Evolutionary conservation across 129 eudicot species (phyloP).

Genomic region (Pittosporum tobira): DNA sequence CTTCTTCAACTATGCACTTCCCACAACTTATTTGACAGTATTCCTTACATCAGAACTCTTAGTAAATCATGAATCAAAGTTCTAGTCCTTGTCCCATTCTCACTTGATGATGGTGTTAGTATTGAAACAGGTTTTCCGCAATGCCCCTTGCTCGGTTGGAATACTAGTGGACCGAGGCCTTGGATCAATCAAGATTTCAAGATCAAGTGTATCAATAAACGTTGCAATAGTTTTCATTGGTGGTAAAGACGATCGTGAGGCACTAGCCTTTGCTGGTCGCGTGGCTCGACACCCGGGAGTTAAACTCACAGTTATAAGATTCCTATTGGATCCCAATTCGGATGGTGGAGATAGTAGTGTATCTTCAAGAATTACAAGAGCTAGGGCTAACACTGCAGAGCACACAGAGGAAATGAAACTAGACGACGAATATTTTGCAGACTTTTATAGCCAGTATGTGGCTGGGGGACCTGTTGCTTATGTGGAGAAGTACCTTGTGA

Average conservation of each 20-base stretch:
- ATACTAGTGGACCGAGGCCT: slow-evolving; percentile 84
- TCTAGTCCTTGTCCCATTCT: no score
- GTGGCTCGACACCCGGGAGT: slow-evolving; percentile 78
- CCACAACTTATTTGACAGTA: no score
- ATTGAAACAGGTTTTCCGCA: slow-evolving; percentile 44
- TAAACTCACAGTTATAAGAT: slow-evolving; percentile 74
- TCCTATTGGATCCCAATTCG: slow-evolving; percentile 53
- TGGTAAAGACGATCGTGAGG: slow-evolving; percentile 89
- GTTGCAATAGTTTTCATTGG: slow-evolving; percentile 76
- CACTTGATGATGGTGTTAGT: slow-evolving; percentile 1
- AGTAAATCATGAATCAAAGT: no score
- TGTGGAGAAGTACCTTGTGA: slow-evolving; percentile 66
- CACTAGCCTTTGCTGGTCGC: slow-evolving; percentile 69
- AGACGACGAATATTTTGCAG: slow-evolving; percentile 82
- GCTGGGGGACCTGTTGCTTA: slow-evolving; percentile 72
- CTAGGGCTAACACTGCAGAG: slow-evolving; percentile 34
- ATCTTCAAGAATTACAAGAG: no score
- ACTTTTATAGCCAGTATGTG: slow-evolving; percentile 67
- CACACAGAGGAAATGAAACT: slow-evolving; percentile 76
- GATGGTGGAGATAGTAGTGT: slow-evolving; percentile 41
- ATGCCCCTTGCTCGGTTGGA: slow-evolving; percentile 85
- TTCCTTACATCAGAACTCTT: no score
- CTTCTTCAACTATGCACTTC: no score
- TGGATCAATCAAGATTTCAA: slow-evolving; percentile 41
- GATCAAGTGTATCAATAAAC: slow-evolving; percentile 28